Evolutionary conservation across 164 flowering plant species (phyloP), one percentile per base, ranked within the genome.

Genomic region (Magnolia changhungtana): DNA sequence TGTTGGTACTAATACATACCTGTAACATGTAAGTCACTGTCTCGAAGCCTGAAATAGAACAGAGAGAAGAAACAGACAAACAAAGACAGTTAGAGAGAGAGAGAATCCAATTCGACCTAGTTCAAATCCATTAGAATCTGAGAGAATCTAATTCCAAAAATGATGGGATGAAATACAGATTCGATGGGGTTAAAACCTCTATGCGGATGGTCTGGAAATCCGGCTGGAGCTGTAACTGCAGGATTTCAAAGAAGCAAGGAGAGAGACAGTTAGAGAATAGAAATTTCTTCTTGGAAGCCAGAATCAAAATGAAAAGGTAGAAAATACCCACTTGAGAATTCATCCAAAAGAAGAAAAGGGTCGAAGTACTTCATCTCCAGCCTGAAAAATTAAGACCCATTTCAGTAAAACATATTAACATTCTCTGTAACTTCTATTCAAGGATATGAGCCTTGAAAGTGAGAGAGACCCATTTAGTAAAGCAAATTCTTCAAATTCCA

Each of bases 121-220:
- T 37, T 37, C 7, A 37, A 37, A 37, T 37, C 45, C 45, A 37
- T 37, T 37, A 37, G 45, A 37, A 37, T 37, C 7, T 37, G 45
- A 37, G 7, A 37, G 45, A 37, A 37, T 37, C 45, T 37, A 37
- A 37, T 37, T 37, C 45, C 45, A 37, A 37, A 37, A 4, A 37
- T 37, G 45, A 37, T 37, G 45, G 45, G 45, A 37, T 37, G 45
- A 37, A 37, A 37, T 37, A 37, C 4, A 37, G 45, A 37, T 37
- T 37, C 7, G 45, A 37, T 37, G 7, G 45, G 7, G 37, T 72
- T 58, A 79, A 80, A 75, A 89, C 97, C 98, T 95, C 97, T 90
- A 61, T 95, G 98, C 50, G 98, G 98, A 77, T 93, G 98, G 80
- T 95, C 97, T 55, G 97, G 97, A 80, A 95, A 93, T 55, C 97